Evolutionary conservation across 2,329 filamentous ascomycete genomes (phyloP).

Genomic region (Curvularia spicifera): DNA sequence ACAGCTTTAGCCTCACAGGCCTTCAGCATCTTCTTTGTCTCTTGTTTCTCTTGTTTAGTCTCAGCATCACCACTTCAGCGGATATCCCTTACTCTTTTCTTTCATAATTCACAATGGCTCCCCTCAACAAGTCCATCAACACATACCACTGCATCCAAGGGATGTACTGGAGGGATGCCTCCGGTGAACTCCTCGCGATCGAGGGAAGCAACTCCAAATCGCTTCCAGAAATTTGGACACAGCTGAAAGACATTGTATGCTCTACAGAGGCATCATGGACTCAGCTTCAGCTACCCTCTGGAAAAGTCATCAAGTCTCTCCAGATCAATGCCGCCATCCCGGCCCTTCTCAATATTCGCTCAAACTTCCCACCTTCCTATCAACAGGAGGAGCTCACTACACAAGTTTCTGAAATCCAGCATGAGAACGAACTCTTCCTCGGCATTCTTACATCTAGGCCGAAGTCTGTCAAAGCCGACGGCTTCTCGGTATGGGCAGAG

Average conservation of each 20-base stretch:
- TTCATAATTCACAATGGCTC: conserved; percentile 30
- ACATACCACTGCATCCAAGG: conserved; percentile 39
- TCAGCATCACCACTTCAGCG: conserved; percentile 14
- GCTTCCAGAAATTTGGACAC: conserved; percentile 29
- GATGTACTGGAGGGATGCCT: conserved; percentile 37
- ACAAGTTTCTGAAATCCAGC: conserved; percentile 29
- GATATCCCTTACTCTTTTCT: conserved; percentile 8
- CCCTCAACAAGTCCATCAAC: conserved; percentile 39
- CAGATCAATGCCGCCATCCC: conserved; percentile 25
- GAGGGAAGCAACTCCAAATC: conserved; percentile 34
- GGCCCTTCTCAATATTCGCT: conserved; percentile 28
- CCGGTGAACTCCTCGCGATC: conserved; percentile 33
- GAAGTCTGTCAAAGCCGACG: conserved; percentile 32
- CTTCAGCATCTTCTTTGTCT: conserved; percentile 13
- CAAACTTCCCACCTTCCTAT: conserved; percentile 33
- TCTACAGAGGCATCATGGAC: conserved; percentile 23
- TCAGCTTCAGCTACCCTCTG: conserved; percentile 30
- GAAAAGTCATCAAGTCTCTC: conserved; percentile 33
- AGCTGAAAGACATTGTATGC: conserved; percentile 27
- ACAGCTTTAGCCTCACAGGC: conserved; percentile 14
- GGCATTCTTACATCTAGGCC: conserved; percentile 34
- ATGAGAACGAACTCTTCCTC: conserved; percentile 30
- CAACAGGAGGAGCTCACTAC: conserved; percentile 30
- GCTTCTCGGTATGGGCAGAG: conserved; percentile 37
- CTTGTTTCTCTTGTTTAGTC: conserved; percentile 18